Base-by-base conservation (phyloP, 2,329 filamentous ascomycete species). In the Fusarium sp. region DNA sequence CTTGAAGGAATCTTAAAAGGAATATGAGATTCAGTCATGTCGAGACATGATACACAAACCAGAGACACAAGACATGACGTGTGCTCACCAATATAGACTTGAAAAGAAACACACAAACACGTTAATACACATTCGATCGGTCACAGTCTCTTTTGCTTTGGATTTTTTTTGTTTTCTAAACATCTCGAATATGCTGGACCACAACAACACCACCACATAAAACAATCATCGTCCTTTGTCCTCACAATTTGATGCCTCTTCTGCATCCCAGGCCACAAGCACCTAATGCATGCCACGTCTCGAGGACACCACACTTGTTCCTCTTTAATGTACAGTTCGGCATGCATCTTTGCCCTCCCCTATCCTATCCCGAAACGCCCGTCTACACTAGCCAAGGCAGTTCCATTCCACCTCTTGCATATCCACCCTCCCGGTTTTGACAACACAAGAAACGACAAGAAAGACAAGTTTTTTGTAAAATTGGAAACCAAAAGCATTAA, bases 301-400 rank as follows among this genome's bases (percentile, higher is more conserved):
- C 61, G 65, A 77, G 68, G 73, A 77, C 52, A 52, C 43, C 69
- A 71, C 67, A 68, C 62, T 73, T 70, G 58, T 65, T 68, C 71
- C 74, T 72, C 73, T 75, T 57, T 70, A 71, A 79, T 79, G 72
- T 79, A 79, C 77, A 79, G 68, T 62, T 69, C 68, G 69, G 77
- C 76, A 77, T 79, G 71, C 68, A 75, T 64, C 67, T 43, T 50
- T 52, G 31, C 60, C 31, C 45, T 31, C 24, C 24, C 48, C 48
- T 31, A 11, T 52, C 48, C 48, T 31, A 27, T 39, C 63, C 68
- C 41, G 50, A 67, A 75, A 75, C 63, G 59, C 72, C 72, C 62
- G 69, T 75, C 69, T 67, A 75, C 48, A 18, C 41, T 69, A 76
- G 59, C 59, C 73, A 76, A 77, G 69, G 73, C 66, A 59, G 68